Base-by-base conservation (phyloP, 176 grass and related monocot genomes). In the Triticum urartu region DNA sequence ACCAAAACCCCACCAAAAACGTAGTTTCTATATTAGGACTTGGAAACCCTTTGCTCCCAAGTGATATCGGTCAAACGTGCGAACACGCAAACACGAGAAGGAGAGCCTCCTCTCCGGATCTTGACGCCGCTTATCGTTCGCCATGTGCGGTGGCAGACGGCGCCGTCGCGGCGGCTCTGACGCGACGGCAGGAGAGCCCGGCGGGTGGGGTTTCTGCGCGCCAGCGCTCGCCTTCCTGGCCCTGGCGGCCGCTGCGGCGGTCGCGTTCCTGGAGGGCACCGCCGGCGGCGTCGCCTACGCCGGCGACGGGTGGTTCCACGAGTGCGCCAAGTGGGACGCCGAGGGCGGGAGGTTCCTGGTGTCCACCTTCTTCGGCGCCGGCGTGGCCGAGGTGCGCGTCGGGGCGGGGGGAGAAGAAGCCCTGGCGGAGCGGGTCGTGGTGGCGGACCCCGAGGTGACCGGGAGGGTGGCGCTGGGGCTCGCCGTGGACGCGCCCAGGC, bases 321-420 rank as follows among this genome's bases (percentile, higher is more conserved):
- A 98, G 86, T 98, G 96, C 91, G 92, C 93, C 90, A 98, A 98
- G 90, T 98, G 93, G 96, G 96, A 95, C 79, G 73, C 90, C 10
- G 77, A 87, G 14, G 85, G 84, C 32, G 83, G 67, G 28, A 80
- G 90, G 36, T 95, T 98, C 90, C 75, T 98, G 33, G 90, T 45
- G 74, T 91, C 93, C 79, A 95, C 86, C 34, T 77, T 92, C 84
- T 79, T 82, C 74, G 84, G 90, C 82, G 88, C 59, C 30, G 88
- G 90, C 48, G 81, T 98, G 47, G 92, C 81, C 45, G 88, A 91
- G 91, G 68, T 98, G 68, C 72, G 80, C 74, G 74, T 42, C 20
- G 43, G 80, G 1, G 70, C 20, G 4, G 80, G 26, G 24, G 2
- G 4, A 5, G 42, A 81, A 38, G 61, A 30, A 22, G 47, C 10